Evolutionary conservation across 768 basidiomycete genomes (phyloP).

Genomic region (Lyophyllum decastes): DNA sequence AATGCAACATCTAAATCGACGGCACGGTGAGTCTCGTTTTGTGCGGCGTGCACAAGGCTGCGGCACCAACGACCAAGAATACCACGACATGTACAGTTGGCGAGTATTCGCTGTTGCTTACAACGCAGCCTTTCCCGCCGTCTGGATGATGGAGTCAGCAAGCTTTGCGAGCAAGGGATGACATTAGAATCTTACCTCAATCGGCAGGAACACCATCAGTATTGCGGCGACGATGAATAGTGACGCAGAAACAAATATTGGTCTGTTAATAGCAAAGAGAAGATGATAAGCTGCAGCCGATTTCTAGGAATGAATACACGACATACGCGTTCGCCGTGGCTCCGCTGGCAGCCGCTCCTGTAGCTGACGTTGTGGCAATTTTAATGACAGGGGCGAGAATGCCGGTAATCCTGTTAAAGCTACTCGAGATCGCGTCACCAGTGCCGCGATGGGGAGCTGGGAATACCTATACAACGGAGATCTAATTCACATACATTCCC

Average conservation of each 20-base stretch:
- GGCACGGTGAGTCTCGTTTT: no score
- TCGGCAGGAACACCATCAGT: constrained; percentile 43
- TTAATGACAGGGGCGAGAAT: constrained; percentile 51
- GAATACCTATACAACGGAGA: constrained; percentile 35
- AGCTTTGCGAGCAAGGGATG: background rate
- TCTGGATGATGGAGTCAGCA: constrained; percentile 16
- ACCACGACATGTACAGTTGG: no score
- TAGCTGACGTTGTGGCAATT: constrained; percentile 39
- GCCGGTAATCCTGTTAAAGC: constrained; percentile 51
- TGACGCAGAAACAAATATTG: constrained; percentile 50
- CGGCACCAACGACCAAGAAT: no score
- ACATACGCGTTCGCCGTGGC: constrained; percentile 37
- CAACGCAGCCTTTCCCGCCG: constrained; percentile 35
- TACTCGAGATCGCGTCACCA: constrained; percentile 48
- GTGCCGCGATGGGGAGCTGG: constrained; percentile 58
- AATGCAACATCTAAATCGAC: no score
- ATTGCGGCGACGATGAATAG: constrained; percentile 43
- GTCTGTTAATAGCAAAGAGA: constrained; percentile 24
- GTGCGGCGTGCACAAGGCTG: no score
- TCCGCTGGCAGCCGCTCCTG: constrained; percentile 26
- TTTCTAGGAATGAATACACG: background rate
- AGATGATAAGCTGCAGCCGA: background rate
- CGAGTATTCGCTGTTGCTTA: constrained; percentile 6
- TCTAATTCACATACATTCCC: background rate
- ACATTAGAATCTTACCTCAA: constrained; percentile 37